phyloP scores from a whole-genome alignment of 495 filamentous ascomycete species.

The Neurospora sp. region DNA sequence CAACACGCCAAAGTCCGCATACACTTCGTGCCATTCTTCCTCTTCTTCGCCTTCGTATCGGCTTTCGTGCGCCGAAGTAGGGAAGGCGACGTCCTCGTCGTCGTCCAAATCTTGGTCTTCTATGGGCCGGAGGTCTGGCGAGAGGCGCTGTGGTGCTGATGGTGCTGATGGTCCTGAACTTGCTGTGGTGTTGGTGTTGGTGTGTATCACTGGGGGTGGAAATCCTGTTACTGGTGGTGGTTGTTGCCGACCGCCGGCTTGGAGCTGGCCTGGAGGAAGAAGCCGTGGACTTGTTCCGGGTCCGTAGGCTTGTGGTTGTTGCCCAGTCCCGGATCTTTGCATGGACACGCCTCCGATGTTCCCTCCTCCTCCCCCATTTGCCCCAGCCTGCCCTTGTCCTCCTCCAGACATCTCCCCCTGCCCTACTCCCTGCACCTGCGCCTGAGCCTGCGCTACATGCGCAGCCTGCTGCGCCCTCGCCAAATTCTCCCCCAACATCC shows the following conservation, averaged over 20 bases:
- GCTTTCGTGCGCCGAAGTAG: slow-evolving; percentile 33
- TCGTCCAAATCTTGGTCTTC: slow-evolving; percentile 12
- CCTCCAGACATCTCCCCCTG: not conserved
- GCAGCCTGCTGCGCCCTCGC: not conserved
- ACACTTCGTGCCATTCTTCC: slow-evolving; percentile 31
- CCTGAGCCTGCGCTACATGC: not conserved
- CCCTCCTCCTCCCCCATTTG: not conserved
- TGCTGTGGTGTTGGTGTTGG: not conserved
- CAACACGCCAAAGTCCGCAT: slow-evolving; percentile 38
- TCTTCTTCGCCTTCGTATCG: slow-evolving; percentile 32
- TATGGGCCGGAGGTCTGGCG: slow-evolving; percentile 15
- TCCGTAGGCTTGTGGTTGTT: not conserved
- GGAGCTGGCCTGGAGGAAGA: not conserved
- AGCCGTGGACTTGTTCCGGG: not conserved
- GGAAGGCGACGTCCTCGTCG: slow-evolving; percentile 30
- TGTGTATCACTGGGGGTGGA: not conserved
- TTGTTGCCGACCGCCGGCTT: not conserved
- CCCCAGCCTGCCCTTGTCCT: not conserved
- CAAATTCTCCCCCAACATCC: slow-evolving; percentile 4
- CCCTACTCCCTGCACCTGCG: not conserved
- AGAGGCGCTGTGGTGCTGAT: slow-evolving; percentile 6
- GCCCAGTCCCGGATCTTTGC: not conserved
- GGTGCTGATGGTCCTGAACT: not conserved
- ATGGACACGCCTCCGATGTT: not conserved
- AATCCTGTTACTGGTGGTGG: not conserved